Percentiles rank a stretch among this genome's conserved stretches.
Conservation (phyloP, 1,284 basidiomycete genomes). For the Ustilago tritici region DNA sequence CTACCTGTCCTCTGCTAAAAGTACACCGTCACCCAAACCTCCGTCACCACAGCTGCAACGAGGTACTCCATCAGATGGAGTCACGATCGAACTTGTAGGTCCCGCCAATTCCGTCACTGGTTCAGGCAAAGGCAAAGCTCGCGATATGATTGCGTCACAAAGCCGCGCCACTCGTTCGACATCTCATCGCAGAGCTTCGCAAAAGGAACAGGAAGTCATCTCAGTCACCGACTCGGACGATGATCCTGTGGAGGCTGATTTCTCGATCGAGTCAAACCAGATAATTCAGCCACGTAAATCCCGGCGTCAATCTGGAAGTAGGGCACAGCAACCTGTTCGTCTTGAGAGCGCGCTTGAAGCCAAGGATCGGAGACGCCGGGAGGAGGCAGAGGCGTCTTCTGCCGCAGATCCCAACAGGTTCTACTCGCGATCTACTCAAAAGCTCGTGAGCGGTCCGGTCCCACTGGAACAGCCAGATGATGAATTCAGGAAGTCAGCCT, state of each 20-base stretch:
- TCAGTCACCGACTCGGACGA: slow-evolving; percentile 15
- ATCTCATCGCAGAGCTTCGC: slow-evolving; percentile 4
- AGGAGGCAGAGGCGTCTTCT: not conserved
- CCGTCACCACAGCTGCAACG: not conserved
- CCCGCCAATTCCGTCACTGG: no score
- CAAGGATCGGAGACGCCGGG: slow-evolving; percentile 14
- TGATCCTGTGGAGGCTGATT: slow-evolving; percentile 7
- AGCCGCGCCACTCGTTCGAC: slow-evolving; percentile 8
- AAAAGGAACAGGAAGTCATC: slow-evolving; percentile 12
- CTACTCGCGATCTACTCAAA: not conserved
- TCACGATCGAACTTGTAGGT: not conserved
- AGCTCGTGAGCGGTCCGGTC: slow-evolving; percentile 16
- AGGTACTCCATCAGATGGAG: not conserved
- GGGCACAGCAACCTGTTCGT: not conserved
- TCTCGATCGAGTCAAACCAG: not conserved
- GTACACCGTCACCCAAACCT: no score
- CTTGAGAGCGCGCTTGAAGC: slow-evolving; percentile 17
- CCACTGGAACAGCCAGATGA: slow-evolving; percentile 16
- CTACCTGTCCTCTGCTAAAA: no score
- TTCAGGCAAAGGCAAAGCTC: slow-evolving; percentile 30
- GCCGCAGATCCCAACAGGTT: slow-evolving; percentile 9
- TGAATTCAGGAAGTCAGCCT: no score
- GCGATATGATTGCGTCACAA: not conserved
- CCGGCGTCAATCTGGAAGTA: not conserved
- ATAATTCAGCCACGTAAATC: not conserved